Evolutionary conservation across 202 grass and related monocot species (phyloP), one percentile per base, ranked within the genome.

Genomic region (Digitaria exilis): DNA sequence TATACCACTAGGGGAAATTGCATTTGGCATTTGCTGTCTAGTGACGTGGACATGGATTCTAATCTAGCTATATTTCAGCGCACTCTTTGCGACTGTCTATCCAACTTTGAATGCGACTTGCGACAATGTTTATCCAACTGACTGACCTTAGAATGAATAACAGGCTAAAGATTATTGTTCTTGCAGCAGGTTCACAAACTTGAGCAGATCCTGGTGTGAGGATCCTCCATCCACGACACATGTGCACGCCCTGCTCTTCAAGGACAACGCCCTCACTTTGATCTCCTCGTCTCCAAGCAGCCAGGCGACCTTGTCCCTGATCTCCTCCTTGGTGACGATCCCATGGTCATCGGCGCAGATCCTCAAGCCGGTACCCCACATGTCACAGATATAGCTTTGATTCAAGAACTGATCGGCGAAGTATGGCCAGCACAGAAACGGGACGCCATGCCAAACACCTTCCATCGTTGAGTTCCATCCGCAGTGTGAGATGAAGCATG

Each of bases 121-220:
- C 45, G 6, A 42, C 16, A 14, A 21, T 63, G 44, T 3, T 25
- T 42, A 39, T 14, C 24, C 31, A 28, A 21, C 8, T 14, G 63
- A 29, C 16, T 61, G 29, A 71, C 30, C 7, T 79, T 15, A 60
- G 19, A 67, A 55, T 25, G 8, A 66, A 44, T 17, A 32, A 41
- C 4, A 29, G 15, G 10, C 17, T 55, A 16, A 41, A 31, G 1
- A 57, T 71, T 54, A 87, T 25, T 71, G 67, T 73, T 84, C 64
- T 75, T 16, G 89, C 30, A 85, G 81, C n/a, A 97, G 77, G n/a
- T 34, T 65, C 18, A 92, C 89, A 61, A 94, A 31, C 59, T 78
- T 78, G 32, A 89, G 77, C 32, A 84, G 18, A 60, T 89, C 60
- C 1, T 91, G 13, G 11, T 60, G 71, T 10, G 89, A 89, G 34